Evolutionary conservation across 1,284 basidiomycete genomes (phyloP).

Genomic region (Marasmius tenuissimus): DNA sequence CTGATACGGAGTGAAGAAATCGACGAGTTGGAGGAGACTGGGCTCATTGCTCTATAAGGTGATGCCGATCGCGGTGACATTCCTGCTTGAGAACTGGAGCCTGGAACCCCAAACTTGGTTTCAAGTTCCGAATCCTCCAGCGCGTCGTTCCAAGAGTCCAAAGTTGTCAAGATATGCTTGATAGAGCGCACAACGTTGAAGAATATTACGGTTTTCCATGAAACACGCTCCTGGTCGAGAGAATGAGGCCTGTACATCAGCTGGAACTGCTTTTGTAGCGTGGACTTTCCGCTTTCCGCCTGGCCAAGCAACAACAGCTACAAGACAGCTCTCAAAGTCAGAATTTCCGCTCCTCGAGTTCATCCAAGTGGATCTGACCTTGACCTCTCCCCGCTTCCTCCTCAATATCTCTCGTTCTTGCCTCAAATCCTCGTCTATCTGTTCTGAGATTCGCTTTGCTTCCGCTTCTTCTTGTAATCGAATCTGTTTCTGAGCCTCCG

Average conservation of each 20-base stretch:
- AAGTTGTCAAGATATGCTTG: conserved; percentile 68
- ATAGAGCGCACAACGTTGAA: conserved; percentile 80
- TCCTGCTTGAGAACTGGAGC: neutral
- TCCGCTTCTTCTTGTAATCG: conserved; percentile 68
- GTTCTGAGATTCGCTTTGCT: conserved; percentile 71
- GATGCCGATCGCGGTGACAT: conserved; percentile 7
- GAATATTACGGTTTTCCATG: conserved; percentile 82
- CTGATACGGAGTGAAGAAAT: conserved; percentile 57
- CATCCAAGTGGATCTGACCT: conserved; percentile 39
- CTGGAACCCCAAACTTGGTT: conserved; percentile 16
- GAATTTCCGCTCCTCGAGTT: too few species aligned
- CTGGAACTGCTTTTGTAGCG: conserved; percentile 83
- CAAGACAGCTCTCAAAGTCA: neutral
- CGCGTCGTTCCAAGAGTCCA: conserved; percentile 66
- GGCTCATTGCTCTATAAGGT: conserved; percentile 6
- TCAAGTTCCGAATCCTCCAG: conserved; percentile 46
- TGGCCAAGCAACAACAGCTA: conserved; percentile 78
- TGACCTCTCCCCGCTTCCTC: conserved; percentile 70
- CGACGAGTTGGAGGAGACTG: conserved; percentile 6
- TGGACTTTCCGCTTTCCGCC: conserved; percentile 82
- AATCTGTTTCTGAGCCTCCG: conserved; percentile 55
- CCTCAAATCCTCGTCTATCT: conserved; percentile 77
- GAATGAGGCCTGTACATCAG: conserved; percentile 79
- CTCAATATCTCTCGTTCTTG: conserved; percentile 63
- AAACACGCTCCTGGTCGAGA: conserved; percentile 73